Conservation (phyloP, 2,329 filamentous ascomycete genomes). For the Aspergillus sclerotialis region DNA sequence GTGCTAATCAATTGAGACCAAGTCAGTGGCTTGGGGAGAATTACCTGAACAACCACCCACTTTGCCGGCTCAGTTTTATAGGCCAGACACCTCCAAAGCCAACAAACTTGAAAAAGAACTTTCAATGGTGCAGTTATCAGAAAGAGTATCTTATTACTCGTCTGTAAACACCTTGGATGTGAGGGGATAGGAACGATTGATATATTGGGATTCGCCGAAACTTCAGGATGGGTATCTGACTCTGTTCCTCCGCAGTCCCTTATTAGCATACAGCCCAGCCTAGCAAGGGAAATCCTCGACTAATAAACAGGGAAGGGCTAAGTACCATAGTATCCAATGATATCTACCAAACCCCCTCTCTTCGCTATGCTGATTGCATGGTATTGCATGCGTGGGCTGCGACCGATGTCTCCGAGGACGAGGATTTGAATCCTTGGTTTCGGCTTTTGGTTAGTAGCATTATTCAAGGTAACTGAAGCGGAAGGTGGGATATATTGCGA, state of each 20-base stretch:
- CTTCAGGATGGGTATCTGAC: slow-evolving; percentile 71
- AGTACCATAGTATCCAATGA: slow-evolving; percentile 80
- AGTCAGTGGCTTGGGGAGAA: too few species aligned
- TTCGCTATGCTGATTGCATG: slow-evolving; percentile 88
- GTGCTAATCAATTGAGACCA: too few species aligned
- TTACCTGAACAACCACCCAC: slow-evolving; percentile 78
- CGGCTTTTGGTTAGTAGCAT: slow-evolving; percentile 6
- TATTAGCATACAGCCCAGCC: slow-evolving; percentile 1
- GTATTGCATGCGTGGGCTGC: slow-evolving; percentile 97
- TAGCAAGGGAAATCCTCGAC: slow-evolving; percentile 4
- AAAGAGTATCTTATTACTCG: slow-evolving; percentile 67
- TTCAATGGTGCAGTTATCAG: slow-evolving; percentile 73
- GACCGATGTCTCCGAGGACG: slow-evolving; percentile 89
- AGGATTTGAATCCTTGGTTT: slow-evolving; percentile 66
- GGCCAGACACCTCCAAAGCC: slow-evolving; percentile 63
- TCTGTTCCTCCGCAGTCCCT: too few species aligned
- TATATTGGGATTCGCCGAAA: slow-evolving; percentile 63
- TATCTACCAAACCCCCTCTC: slow-evolving; percentile 69
- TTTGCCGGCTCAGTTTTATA: slow-evolving; percentile 67
- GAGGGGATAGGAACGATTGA: slow-evolving; percentile 62
- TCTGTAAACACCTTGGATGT: slow-evolving; percentile 60
- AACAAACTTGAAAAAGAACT: slow-evolving; percentile 72
- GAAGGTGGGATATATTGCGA: slow-evolving; percentile 42
- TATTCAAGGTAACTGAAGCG: slow-evolving; percentile 14
- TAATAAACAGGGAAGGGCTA: not conserved